phyloP scores from a whole-genome alignment of 2,329 filamentous ascomycete species.

The Botrytis pseudocinerea region DNA sequence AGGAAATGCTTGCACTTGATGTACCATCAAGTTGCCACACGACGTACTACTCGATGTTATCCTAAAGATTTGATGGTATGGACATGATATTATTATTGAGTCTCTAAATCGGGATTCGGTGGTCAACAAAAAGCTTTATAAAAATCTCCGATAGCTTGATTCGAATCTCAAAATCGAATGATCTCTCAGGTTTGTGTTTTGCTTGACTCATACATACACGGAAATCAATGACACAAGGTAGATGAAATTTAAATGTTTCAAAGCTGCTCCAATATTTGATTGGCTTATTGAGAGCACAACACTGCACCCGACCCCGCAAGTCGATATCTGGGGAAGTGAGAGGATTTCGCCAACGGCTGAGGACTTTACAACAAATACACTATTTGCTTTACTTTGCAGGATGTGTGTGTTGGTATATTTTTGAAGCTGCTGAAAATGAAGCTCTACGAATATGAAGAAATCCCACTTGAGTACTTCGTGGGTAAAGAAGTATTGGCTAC shows the following conservation, averaged over 20 bases:
- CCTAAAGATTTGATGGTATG: neutral
- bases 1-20: neutral
- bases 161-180: neutral
- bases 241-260: neutral
- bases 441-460: neutral
- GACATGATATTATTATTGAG: neutral
- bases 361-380: neutral
- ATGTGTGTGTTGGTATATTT: neutral
- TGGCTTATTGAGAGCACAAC: slow-evolving; percentile 14
- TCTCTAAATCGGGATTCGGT: neutral
- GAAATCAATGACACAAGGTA: neutral
- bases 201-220: neutral
- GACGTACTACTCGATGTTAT: neutral
- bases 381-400: neutral
- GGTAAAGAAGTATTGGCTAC: slow-evolving; percentile 3
- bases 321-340: neutral
- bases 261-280: slow-evolving; percentile 1
- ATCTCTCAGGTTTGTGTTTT: neutral
- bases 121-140: neutral
- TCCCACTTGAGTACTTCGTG: slow-evolving; percentile 2
- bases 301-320: slow-evolving; percentile 19
- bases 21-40: neutral
- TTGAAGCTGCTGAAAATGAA: slow-evolving; percentile 8
- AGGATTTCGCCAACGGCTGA: neutral
- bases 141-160: neutral